Conservation (phyloP, 768 basidiomycete genomes). For the Dacryopinax spathularia region DNA sequence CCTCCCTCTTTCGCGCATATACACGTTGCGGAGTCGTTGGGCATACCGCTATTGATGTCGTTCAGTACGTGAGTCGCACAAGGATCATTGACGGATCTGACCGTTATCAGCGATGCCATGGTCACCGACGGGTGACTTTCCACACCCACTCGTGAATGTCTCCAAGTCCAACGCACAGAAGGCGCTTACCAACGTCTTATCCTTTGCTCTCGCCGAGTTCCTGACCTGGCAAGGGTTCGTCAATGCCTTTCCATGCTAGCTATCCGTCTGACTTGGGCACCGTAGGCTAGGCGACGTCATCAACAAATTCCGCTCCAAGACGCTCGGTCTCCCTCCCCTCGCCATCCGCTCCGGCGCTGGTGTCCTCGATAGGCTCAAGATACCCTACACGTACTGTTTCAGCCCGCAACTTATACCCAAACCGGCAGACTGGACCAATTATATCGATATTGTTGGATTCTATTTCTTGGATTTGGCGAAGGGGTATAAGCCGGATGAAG, state of each 20-base stretch:
- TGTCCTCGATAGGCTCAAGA: slow-evolving; percentile 37
- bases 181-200: slow-evolving; percentile 43
- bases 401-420: slow-evolving; percentile 43
- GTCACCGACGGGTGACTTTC: slow-evolving; percentile 41
- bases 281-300: slow-evolving; percentile 44
- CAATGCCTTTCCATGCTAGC: neutral
- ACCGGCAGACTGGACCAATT: slow-evolving; percentile 47
- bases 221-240: slow-evolving; percentile 46
- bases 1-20: slow-evolving; percentile 54
- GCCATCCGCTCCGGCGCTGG: slow-evolving; percentile 37
- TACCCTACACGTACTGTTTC: slow-evolving; percentile 55
- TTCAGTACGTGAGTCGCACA: slow-evolving; percentile 34
- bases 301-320: slow-evolving; percentile 39
- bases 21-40: slow-evolving; percentile 50
- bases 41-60: slow-evolving; percentile 40
- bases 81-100: neutral
- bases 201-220: slow-evolving; percentile 44
- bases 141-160: slow-evolving; percentile 52
- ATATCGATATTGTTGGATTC: slow-evolving; percentile 52
- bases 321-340: slow-evolving; percentile 37
- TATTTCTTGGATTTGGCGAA: slow-evolving; percentile 44
- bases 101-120: slow-evolving; percentile 46
- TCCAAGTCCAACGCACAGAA: slow-evolving; percentile 38
- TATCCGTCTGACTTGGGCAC: slow-evolving; percentile 5
- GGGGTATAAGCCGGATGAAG: slow-evolving; percentile 34